Percentiles rank a stretch among this genome's conserved stretches.
phyloP scores from a whole-genome alignment of 2,329 filamentous ascomycete genomes.

The Exophiala bonariae region DNA sequence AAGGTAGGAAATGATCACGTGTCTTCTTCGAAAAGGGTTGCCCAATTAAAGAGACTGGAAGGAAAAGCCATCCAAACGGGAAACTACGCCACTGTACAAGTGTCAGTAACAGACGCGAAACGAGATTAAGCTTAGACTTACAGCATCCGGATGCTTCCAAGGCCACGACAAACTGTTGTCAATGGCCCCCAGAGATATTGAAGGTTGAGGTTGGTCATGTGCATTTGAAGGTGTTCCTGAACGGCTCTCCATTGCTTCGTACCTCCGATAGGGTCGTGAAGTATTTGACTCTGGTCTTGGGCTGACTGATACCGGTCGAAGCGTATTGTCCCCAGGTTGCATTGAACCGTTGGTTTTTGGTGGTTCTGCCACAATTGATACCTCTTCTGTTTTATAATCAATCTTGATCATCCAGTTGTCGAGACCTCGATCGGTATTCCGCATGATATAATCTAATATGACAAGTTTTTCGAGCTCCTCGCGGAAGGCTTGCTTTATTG shows the following conservation, averaged over 20 bases:
- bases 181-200: slow-evolving; percentile 77
- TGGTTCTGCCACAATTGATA: slow-evolving; percentile 83
- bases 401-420: slow-evolving; percentile 99
- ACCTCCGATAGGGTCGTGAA: slow-evolving; percentile 66
- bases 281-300: slow-evolving; percentile 35
- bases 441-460: slow-evolving; percentile 98
- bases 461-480: slow-evolving; percentile 97
- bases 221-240: slow-evolving; percentile 53
- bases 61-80: slow-evolving; percentile 96
- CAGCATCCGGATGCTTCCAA: slow-evolving; percentile 96
- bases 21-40: slow-evolving; percentile 94
- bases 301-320: slow-evolving; percentile 62
- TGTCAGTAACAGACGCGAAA: slow-evolving; percentile 1
- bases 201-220: slow-evolving; percentile 30
- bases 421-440: slow-evolving; percentile 92
- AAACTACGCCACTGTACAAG: slow-evolving; percentile 70
- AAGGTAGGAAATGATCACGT: slow-evolving; percentile 89
- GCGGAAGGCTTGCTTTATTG: slow-evolving; percentile 84
- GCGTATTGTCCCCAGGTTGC: slow-evolving; percentile 53
- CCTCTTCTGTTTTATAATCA: slow-evolving; percentile 78
- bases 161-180: slow-evolving; percentile 98
- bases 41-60: slow-evolving; percentile 93
- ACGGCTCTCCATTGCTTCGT: slow-evolving; percentile 76
- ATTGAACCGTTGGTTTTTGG: slow-evolving; percentile 61
- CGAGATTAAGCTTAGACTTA: slow-evolving; percentile 38